Conservation (phyloP, 768 basidiomycete genomes). For the Candolleomyces eurysporus region DNA sequence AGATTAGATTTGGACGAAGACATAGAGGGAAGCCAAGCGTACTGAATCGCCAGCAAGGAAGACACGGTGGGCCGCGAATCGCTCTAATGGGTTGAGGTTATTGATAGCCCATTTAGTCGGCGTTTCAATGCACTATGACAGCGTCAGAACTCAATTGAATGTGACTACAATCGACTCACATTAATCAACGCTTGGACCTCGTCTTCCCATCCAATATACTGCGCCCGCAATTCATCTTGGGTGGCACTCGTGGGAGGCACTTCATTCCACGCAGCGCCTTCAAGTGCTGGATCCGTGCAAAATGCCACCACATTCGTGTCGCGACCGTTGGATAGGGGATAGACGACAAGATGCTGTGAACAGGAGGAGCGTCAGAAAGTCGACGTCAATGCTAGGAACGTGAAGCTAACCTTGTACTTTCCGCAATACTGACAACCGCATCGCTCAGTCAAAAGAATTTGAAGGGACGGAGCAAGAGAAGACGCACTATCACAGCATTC, state of each 20-base stretch:
- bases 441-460: not conserved
- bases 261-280: slow-evolving; percentile 30
- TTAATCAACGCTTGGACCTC: slow-evolving; percentile 43
- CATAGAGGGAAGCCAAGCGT: slow-evolving; percentile 4
- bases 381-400: not conserved
- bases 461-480: not conserved
- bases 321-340: slow-evolving; percentile 48
- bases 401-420: slow-evolving; percentile 25
- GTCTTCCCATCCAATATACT: slow-evolving; percentile 43
- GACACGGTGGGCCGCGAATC: slow-evolving; percentile 36
- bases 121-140: slow-evolving; percentile 28
- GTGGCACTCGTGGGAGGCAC: slow-evolving; percentile 17
- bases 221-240: slow-evolving; percentile 33
- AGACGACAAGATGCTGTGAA: slow-evolving; percentile 45
- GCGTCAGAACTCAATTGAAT: not conserved
- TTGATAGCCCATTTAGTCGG: slow-evolving; percentile 45
- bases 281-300: slow-evolving; percentile 22
- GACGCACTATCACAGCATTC: slow-evolving; percentile 23
- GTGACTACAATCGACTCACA: slow-evolving; percentile 23
- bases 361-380: not conserved
- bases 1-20: not conserved
- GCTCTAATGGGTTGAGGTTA: slow-evolving; percentile 35
- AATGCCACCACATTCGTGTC: slow-evolving; percentile 51
- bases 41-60: slow-evolving; percentile 51
- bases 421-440: slow-evolving; percentile 24